Conservation (phyloP, 495 filamentous ascomycete species). For the Aspergillus taichungensis region DNA sequence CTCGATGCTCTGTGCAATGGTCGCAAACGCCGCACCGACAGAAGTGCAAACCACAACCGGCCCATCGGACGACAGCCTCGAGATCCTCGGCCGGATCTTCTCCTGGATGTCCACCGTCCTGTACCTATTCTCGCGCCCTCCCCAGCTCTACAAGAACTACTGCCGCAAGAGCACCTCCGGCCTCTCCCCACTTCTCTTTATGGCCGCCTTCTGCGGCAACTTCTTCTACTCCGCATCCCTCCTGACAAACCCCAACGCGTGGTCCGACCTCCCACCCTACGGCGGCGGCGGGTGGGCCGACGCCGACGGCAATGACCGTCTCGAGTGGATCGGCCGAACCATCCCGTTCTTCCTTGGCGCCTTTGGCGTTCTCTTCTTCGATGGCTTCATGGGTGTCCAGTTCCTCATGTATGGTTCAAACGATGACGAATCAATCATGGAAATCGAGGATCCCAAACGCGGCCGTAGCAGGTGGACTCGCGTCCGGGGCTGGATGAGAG, state of each 20-base stretch:
- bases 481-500: slow-evolving; percentile 60
- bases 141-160: slow-evolving; percentile 63
- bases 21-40: slow-evolving; percentile 36
- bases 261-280: slow-evolving; percentile 50
- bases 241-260: slow-evolving; percentile 59
- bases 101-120: slow-evolving; percentile 59
- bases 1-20: slow-evolving; percentile 38
- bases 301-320: slow-evolving; percentile 45
- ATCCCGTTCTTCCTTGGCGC: slow-evolving; percentile 67
- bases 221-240: slow-evolving; percentile 62
- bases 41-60: slow-evolving; percentile 8
- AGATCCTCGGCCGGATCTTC: slow-evolving; percentile 46
- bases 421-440: slow-evolving; percentile 22
- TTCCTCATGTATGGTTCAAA: slow-evolving; percentile 50
- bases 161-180: slow-evolving; percentile 58
- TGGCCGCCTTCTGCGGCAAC: slow-evolving; percentile 65
- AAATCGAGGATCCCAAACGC: slow-evolving; percentile 27
- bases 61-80: slow-evolving; percentile 23
- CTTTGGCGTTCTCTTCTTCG: slow-evolving; percentile 57
- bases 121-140: slow-evolving; percentile 63
- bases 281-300: slow-evolving; percentile 63
- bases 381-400: slow-evolving; percentile 58
- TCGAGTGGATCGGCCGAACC: slow-evolving; percentile 49
- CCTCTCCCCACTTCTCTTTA: slow-evolving; percentile 59
- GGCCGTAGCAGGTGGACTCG: slow-evolving; percentile 42